Percentiles rank a stretch among this genome's conserved stretches.
Conservation (phyloP, 805 yeast species). For the Candida silvicultrix region DNA sequence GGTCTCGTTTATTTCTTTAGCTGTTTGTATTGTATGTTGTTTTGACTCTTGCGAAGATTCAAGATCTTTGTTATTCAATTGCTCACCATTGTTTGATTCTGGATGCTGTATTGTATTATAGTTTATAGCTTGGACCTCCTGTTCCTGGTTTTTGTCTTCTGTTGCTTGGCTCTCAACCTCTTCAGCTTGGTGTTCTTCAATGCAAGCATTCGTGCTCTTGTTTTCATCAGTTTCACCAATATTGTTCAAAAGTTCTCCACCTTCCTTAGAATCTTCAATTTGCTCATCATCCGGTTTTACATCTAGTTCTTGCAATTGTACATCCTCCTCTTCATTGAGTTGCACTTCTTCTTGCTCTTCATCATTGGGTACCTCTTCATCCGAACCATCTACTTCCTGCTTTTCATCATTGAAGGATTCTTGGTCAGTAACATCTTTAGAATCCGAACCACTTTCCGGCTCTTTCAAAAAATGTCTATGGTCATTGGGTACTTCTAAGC, state of each 20-base stretch:
- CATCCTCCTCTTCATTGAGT: background rate
- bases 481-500: background rate
- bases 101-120: too few species aligned
- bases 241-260: background rate
- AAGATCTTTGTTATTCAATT: too few species aligned
- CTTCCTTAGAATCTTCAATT: background rate
- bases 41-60: too few species aligned
- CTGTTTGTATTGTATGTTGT: too few species aligned
- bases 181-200: too few species aligned
- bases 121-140: too few species aligned
- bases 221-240: background rate
- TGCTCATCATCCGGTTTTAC: background rate
- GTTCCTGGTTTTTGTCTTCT: too few species aligned
- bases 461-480: background rate
- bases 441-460: background rate
- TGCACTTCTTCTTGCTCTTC: background rate
- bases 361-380: background rate
- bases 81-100: too few species aligned
- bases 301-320: background rate
- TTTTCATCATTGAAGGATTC: conserved; percentile 1
- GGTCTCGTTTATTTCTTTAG: too few species aligned
- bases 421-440: background rate
- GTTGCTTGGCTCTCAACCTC: background rate
- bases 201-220: background rate
- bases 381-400: background rate